Base-by-base conservation (phyloP, 1,139 yeast species). In the Entelexis paramagnoliae region DNA sequence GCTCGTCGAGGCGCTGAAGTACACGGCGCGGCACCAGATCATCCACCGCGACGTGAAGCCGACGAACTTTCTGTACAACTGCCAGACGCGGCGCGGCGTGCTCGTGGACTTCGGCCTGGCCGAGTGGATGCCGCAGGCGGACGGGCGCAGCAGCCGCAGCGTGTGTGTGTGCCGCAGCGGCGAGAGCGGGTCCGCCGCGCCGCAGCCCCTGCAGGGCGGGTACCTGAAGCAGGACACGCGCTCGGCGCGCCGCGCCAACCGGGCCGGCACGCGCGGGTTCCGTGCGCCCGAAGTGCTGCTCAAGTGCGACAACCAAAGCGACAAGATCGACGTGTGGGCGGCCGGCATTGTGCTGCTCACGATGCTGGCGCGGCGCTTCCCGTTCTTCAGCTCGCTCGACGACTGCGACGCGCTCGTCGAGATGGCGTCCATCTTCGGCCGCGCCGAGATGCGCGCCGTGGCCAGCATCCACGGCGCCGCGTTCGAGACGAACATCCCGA, bases 261-360 rank as follows among this genome's bases (percentile, higher is more conserved):
- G 99, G 62, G 98, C 98, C 0, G 99, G 99, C 2, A 93, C 99
- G 0, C 76, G 98, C 61, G 97, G 97, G 0, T 88, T 88, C 64
- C 75, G 97, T 59, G 96, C 97, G 0, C 96, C 96, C 0, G 97
- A 88, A 65, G 96, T 88, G 2, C 70, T 89, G 54, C 77, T 88
- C 67, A 87, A 87, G 65, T 88, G 97, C 66, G 79, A 86, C 1
- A 81, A 84, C 55, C 97, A 89, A 68, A 75, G 83, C 9, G 78
- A 86, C 34, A 82, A 82, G 64, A 78, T 88, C 40, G 96, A 88
- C 66, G 77, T 87, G 16, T 88, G 96, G 96, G 82, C 95, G 2
- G 94, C 89, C 0, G 96, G 96, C 2, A 86, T 88, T 4, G 83
- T 87, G 58, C 76, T 88, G 29, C 70, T 88, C 54, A 82, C 94